Percentiles rank a stretch among this genome's conserved stretches.
phyloP scores from a whole-genome alignment of 78 protist genomes.

The Dictyostelium discoideum region dicty_2.7 NC_007088.5:7348501-7349000 shows the following conservation, averaged over 20 bases:
- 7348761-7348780: slow-evolving; percentile 83
- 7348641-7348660: slow-evolving; percentile 56
- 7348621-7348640: slow-evolving; percentile 16
- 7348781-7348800: slow-evolving; percentile 83
- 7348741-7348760: slow-evolving; percentile 83
- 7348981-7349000: neutral
- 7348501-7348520: neutral
- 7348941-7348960: neutral
- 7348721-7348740: slow-evolving; percentile 80
- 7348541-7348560: slow-evolving; percentile 1
- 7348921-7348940: slow-evolving; percentile 72
- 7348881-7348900: slow-evolving; percentile 46
- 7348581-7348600: neutral
- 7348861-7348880: slow-evolving; percentile 11
- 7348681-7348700: slow-evolving; percentile 80
- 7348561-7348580: neutral
- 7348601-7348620: neutral
- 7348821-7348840: slow-evolving; percentile 57
- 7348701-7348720: slow-evolving; percentile 46
- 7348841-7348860: slow-evolving; percentile 50
- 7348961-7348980: neutral
- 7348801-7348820: slow-evolving; percentile 21
- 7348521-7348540: neutral
- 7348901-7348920: slow-evolving; percentile 62
- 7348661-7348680: slow-evolving; percentile 84